phyloP scores from a whole-genome alignment of 176 grass and related monocot species.

The Pharus latifolius region DNA sequence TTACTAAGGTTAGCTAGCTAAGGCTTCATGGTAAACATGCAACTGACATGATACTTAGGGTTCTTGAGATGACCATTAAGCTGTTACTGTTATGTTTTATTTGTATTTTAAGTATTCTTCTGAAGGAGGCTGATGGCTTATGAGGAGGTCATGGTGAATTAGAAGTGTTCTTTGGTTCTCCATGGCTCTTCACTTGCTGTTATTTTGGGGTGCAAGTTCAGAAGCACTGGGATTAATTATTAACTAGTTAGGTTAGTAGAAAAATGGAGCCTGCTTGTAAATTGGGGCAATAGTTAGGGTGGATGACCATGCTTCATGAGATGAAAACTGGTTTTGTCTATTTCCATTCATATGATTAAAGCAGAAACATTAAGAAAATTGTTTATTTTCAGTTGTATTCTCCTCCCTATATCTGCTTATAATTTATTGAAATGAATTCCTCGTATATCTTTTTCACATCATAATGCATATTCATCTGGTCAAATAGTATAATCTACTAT shows the following conservation, averaged over 20 bases:
- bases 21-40: background rate
- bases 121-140: constrained; percentile 40
- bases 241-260: constrained; percentile 19
- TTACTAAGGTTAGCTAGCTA: background rate
- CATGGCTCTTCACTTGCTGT: constrained; percentile 23
- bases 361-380: background rate
- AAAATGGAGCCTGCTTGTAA: constrained; percentile 24
- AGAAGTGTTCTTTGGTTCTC: too few relatives aligned
- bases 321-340: background rate
- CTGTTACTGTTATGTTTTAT: constrained; percentile 8
- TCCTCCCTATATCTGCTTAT: background rate
- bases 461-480: too few relatives aligned
- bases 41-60: constrained; percentile 19
- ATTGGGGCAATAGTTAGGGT: background rate
- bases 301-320: constrained; percentile 7
- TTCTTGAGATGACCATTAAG: constrained; percentile 26
- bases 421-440: too few relatives aligned
- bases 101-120: constrained; percentile 30
- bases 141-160: background rate
- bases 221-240: constrained; percentile 23
- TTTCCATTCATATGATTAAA: constrained; percentile 6
- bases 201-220: constrained; percentile 45
- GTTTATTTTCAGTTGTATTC: background rate
- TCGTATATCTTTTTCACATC: too few relatives aligned
- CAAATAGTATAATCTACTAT: too few relatives aligned